Evolutionary conservation across 225 moss, liverwort and hornwort species (phyloP), one percentile per base, ranked within the genome.

Genomic region (Sphagnum contortum): DNA sequence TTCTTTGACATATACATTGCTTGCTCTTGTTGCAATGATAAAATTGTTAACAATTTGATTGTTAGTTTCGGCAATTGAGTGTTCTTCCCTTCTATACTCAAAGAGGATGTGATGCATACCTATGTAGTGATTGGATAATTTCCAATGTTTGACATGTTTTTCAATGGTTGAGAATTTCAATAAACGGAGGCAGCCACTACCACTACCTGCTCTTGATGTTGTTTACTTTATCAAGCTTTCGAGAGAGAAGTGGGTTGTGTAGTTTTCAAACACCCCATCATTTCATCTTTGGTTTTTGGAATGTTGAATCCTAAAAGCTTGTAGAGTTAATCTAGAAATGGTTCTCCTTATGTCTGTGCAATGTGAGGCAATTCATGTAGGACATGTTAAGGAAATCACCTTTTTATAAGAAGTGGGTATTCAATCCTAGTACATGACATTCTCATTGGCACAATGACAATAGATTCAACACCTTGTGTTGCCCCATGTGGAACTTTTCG

Each of bases 331-430:
- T 29, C 1, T 29, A 1, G 29, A 29, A 29, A 29, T 29, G 29
- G 29, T 29, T 29, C 29, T 29, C 29, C 29, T 1, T 29, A 29
- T 29, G 29, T 7, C 2, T 60, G 59, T 60, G 89, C 80, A 98
- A 91, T 74, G 82, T 98, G 48, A 80, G 74, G 74, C 77, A 84
- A 63, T 72, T 98, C 1, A 74, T 98, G 9, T 75, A 69, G 59
- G 98, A 98, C 65, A 91, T 98, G 89, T 74, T 75, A 48, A 93
- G 98, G 59, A 93, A 93, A 71, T 71, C 80, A 5, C 81, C 93
- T 46, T 70, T 75, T 12, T 98, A 98, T 58, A 88, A 77, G 66
- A 98, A 81, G 98, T 93, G 75, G 67, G 82, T 64, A 14, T 59
- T 14, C 47, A 48, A 7, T 44, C 44, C 9, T 14, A 29, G 29